Evolutionary conservation across 208 protist species (phyloP).

Genomic region (Trypanosoma lewisi): DNA sequence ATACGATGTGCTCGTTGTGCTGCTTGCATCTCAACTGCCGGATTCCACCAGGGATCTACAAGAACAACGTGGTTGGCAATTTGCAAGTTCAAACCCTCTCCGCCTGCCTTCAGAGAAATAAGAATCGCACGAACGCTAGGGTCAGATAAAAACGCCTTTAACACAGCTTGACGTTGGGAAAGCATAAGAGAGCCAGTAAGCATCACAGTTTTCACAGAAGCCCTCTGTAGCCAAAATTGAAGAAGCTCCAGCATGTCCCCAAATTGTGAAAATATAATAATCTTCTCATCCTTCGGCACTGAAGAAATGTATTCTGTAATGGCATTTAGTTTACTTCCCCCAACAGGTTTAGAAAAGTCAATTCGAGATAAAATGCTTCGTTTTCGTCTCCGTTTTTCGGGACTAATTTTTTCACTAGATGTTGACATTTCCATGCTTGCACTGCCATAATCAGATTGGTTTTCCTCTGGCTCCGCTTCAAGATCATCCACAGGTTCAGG

Average conservation of each 20-base stretch:
- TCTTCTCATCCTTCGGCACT: constrained; percentile 82
- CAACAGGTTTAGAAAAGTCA: constrained; percentile 72
- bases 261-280: constrained; percentile 96
- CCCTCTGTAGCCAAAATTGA: constrained; percentile 80
- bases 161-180: constrained; percentile 73
- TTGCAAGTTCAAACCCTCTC: constrained; percentile 98
- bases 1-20: constrained; percentile 98
- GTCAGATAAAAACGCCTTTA: constrained; percentile 83
- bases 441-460: background rate
- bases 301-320: constrained; percentile 80
- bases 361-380: constrained; percentile 67
- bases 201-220: constrained; percentile 79
- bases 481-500: constrained; percentile 69
- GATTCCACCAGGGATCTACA: constrained; percentile 99
- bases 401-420: background rate
- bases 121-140: constrained; percentile 94
- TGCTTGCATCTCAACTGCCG: constrained; percentile 97
- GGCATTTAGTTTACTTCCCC: constrained; percentile 89
- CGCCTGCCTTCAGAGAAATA: constrained; percentile 98
- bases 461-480: background rate
- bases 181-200: constrained; percentile 90
- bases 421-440: background rate
- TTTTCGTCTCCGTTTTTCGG: constrained; percentile 10
- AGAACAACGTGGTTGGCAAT: constrained; percentile 98
- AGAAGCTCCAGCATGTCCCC: constrained; percentile 95